Evolutionary conservation across 2,329 filamentous ascomycete genomes (phyloP).

Genomic region (Didymosphaeria variabile): DNA sequence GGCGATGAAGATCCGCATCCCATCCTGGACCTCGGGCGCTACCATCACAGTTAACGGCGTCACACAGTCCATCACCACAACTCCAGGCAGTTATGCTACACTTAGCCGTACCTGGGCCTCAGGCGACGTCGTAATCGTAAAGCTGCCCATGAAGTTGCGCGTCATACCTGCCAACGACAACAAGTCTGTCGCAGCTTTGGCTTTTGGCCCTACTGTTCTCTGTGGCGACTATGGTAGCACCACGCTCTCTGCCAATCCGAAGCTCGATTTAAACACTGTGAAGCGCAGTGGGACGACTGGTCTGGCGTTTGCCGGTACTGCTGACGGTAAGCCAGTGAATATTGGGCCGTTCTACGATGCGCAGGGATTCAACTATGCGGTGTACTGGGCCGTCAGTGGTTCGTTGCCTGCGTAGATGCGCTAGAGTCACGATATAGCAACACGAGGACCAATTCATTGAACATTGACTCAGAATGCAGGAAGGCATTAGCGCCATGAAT

Average conservation of each 20-base stretch:
- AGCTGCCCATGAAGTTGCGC: conserved; percentile 58
- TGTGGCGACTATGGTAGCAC: conserved; percentile 56
- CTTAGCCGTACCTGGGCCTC: conserved; percentile 55
- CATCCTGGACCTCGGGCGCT: conserved; percentile 55
- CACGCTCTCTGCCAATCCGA: conserved; percentile 23
- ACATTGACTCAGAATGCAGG: too few relatives aligned
- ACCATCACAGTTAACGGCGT: conserved; percentile 56
- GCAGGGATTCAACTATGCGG: conserved; percentile 36
- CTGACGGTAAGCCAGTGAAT: conserved; percentile 26
- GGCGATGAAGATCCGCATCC: conserved; percentile 58
- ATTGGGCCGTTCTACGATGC: conserved; percentile 38
- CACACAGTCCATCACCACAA: conserved; percentile 27
- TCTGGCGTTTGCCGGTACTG: conserved; percentile 29
- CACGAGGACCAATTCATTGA: too few relatives aligned
- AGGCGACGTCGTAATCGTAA: conserved; percentile 55
- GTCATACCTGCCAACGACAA: conserved; percentile 60
- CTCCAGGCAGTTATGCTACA: conserved; percentile 54
- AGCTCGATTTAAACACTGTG: conserved; percentile 27
- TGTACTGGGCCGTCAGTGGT: conserved; percentile 34
- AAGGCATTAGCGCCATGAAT: background rate
- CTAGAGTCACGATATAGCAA: background rate
- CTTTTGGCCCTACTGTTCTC: conserved; percentile 59
- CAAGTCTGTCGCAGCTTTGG: conserved; percentile 53
- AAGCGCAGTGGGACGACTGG: conserved; percentile 19
- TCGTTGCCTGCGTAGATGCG: conserved; percentile 12